phyloP scores from a whole-genome alignment of 257 asterid species.

The Solanum acaule region DNA sequence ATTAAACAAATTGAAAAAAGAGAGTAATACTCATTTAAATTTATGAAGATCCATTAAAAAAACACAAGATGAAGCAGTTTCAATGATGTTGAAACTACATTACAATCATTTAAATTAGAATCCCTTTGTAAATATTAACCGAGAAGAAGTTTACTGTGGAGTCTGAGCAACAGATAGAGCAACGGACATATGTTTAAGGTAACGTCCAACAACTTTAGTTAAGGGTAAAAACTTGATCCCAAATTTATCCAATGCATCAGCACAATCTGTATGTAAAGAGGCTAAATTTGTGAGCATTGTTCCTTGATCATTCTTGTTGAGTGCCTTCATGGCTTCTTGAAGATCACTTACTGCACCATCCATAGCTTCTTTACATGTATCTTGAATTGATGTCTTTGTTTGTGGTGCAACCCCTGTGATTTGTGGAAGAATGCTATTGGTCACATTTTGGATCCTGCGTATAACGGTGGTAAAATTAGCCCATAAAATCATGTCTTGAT shows the following conservation, averaged over 20 bases:
- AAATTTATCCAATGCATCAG: slow-evolving; percentile 11
- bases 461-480: neutral
- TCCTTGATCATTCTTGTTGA: neutral
- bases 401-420: neutral
- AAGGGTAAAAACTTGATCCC: neutral
- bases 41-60: neutral
- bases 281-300: neutral
- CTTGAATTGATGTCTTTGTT: neutral
- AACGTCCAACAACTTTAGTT: neutral
- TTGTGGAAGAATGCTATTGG: neutral
- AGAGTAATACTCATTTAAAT: neutral
- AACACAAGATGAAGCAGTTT: neutral
- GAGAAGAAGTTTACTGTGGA: neutral
- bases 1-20: neutral
- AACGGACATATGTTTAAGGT: neutral
- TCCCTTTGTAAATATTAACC: neutral
- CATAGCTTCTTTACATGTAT: neutral
- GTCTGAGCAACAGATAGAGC: slow-evolving; percentile 5
- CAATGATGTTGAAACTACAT: neutral
- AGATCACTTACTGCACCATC: neutral
- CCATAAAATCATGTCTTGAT: neutral
- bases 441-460: neutral
- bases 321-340: neutral
- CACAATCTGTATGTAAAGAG: neutral
- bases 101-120: neutral